Evolutionary conservation across 768 basidiomycete species (phyloP).

Genomic region (Boletus barrowsii): DNA sequence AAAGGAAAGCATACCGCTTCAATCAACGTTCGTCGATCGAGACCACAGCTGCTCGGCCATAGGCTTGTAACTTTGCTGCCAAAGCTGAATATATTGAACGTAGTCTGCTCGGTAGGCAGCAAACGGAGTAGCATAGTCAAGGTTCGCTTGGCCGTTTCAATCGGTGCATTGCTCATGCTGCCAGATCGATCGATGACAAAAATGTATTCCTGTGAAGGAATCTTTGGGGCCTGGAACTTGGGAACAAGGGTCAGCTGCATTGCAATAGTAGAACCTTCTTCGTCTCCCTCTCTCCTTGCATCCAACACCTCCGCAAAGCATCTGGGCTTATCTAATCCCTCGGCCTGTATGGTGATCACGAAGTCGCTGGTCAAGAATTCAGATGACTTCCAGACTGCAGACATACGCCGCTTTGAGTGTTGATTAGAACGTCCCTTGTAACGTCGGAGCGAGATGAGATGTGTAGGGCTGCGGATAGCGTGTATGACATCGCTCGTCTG

Average conservation of each 20-base stretch:
- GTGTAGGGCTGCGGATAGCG: slow-evolving; percentile 42
- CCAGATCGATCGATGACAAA: slow-evolving; percentile 61
- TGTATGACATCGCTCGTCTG: slow-evolving; percentile 48
- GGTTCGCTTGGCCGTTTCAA: slow-evolving; percentile 47
- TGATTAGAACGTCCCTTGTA: slow-evolving; percentile 36
- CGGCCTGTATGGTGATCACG: slow-evolving; percentile 46
- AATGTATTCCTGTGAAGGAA: slow-evolving; percentile 51
- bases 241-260: slow-evolving; percentile 57
- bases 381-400: slow-evolving; percentile 38
- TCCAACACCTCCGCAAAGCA: slow-evolving; percentile 51
- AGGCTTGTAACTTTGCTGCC: slow-evolving; percentile 31
- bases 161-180: slow-evolving; percentile 44
- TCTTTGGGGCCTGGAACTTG: slow-evolving; percentile 41
- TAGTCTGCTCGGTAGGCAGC: slow-evolving; percentile 40
- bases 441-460: slow-evolving; percentile 33
- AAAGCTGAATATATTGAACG: slow-evolving; percentile 62
- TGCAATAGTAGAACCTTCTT: slow-evolving; percentile 36
- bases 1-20: slow-evolving; percentile 33
- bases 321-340: slow-evolving; percentile 50
- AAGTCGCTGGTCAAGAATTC: slow-evolving; percentile 49
- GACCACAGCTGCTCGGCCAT: slow-evolving; percentile 36
- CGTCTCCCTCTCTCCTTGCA: slow-evolving; percentile 1
- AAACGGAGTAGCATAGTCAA: slow-evolving; percentile 47
- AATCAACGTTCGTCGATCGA: slow-evolving; percentile 29
- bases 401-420: slow-evolving; percentile 40